These are phyloP conservation scores for Leucosporidium yakuticum DNA, from an alignment of 768 basidiomycete species.

Conservation along the genomic window DNA sequence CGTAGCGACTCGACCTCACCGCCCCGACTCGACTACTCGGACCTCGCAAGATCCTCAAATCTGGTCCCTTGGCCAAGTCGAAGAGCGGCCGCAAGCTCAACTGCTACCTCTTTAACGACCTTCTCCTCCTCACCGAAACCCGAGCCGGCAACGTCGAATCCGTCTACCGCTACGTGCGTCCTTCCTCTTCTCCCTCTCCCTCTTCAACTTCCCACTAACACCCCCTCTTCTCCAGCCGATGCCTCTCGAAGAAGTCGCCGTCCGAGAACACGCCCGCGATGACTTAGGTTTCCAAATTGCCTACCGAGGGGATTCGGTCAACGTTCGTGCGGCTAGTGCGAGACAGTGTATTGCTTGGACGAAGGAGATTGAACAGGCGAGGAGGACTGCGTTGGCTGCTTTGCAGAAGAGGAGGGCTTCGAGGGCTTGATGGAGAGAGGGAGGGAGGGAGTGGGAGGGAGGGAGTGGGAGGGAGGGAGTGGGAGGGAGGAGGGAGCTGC, in stretches of 20 bases:
- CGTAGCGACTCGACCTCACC: constrained; percentile 69
- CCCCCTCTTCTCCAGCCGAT: constrained; percentile 34
- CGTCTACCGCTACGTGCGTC: constrained; percentile 29
- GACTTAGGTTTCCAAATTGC: constrained; percentile 20
- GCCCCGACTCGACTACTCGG: constrained; percentile 82
- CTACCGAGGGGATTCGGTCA: constrained; percentile 25
- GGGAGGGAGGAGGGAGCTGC: too few relatives aligned
- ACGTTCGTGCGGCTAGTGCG: constrained; percentile 38
- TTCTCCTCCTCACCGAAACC: constrained; percentile 73
- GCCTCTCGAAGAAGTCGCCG: constrained; percentile 37
- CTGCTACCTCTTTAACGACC: constrained; percentile 79
- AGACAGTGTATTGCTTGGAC: constrained; percentile 59
- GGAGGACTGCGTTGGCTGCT: constrained; percentile 28
- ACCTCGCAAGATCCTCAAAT: constrained; percentile 66
- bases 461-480: background rate
- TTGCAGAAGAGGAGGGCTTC: constrained; percentile 17
- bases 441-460: background rate
- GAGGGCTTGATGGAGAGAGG: background rate
- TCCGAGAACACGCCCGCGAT: constrained; percentile 23
- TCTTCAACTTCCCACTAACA: background rate
- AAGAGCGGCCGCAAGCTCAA: constrained; percentile 75
- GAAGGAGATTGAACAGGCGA: constrained; percentile 49
- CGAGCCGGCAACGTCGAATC: constrained; percentile 43
- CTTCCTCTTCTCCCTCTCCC: too few relatives aligned
- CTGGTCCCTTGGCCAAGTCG: constrained; percentile 70